phyloP scores from a whole-genome alignment of 2,329 filamentous ascomycete species.

The Curvularia eragrostidis region DNA sequence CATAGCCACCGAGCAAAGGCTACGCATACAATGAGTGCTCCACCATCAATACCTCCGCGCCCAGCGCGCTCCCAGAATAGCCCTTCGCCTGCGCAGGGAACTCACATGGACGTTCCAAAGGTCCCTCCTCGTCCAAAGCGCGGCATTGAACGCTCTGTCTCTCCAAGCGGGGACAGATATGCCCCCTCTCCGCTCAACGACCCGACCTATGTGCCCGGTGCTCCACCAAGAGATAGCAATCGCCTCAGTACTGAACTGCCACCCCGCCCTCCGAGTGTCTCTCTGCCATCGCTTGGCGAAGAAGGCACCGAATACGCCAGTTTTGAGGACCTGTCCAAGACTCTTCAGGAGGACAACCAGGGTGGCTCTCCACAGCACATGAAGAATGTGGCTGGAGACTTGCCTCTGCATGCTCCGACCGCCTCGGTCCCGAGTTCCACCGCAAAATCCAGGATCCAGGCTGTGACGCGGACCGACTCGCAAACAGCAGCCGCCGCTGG shows the following conservation, averaged over 20 bases:
- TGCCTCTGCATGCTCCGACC: conserved; percentile 88
- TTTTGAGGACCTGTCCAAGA: conserved; percentile 54
- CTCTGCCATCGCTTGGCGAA: conserved; percentile 83
- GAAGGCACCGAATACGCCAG: conserved; percentile 89
- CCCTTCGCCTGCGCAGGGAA: conserved; percentile 48
- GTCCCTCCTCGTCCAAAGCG: conserved; percentile 80
- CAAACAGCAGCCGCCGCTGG: conserved; percentile 83
- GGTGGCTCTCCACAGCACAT: conserved; percentile 70
- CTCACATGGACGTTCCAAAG: conserved; percentile 65
- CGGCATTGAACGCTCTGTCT: conserved; percentile 74
- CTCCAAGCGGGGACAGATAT: conserved; percentile 78
- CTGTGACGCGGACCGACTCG: conserved; percentile 92
- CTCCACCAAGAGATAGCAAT: conserved; percentile 43
- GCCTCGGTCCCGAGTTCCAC: conserved; percentile 82
- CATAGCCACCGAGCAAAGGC: conserved; percentile 21
- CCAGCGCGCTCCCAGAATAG: conserved; percentile 62
- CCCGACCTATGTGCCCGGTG: conserved; percentile 59
- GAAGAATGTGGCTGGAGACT: conserved; percentile 76
- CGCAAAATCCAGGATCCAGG: conserved; percentile 81
- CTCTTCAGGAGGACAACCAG: conserved; percentile 40
- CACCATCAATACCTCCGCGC: conserved; percentile 66
- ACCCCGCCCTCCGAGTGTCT: conserved; percentile 75
- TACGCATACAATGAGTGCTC: conserved; percentile 55
- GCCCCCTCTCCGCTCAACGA: conserved; percentile 88
- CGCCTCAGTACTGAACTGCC: conserved; percentile 51